phyloP scores from a whole-genome alignment of 345 rosid genomes.

The Erodium maritimum region DNA sequence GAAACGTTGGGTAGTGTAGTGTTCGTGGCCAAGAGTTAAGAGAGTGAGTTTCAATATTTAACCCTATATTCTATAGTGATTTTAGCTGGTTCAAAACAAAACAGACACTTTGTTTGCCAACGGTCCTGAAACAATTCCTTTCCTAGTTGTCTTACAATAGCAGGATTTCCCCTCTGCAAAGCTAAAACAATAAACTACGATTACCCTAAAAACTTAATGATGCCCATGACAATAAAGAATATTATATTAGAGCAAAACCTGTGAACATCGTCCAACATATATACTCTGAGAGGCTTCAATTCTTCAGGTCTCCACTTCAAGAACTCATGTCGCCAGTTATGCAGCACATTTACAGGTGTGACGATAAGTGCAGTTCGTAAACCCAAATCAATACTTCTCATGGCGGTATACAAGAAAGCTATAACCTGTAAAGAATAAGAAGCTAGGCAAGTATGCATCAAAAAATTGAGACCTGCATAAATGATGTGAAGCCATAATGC shows the following conservation, averaged over 20 bases:
- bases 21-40: too few species aligned
- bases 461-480: too few species aligned
- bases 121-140: neutral
- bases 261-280: conserved; percentile 91
- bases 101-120: too few species aligned
- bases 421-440: conserved; percentile 56
- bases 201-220: neutral
- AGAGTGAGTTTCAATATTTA: too few species aligned
- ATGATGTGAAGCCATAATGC: too few species aligned
- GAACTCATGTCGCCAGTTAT: conserved; percentile 95
- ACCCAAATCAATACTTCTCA: conserved; percentile 87
- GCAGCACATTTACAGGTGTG: conserved; percentile 96
- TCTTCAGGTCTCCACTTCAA: conserved; percentile 91
- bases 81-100: neutral
- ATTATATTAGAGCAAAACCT: conserved; percentile 29
- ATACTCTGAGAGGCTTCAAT: conserved; percentile 73
- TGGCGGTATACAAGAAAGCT: conserved; percentile 92
- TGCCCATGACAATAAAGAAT: neutral
- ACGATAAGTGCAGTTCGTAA: conserved; percentile 84
- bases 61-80: neutral
- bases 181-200: neutral
- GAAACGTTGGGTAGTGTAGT: too few species aligned
- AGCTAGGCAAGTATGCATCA: conserved; percentile 7
- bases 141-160: neutral
- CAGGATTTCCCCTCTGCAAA: neutral